A percentile compares a stretch with the other conserved stretches of the same genome.
These are phyloP conservation scores for Penicillium sp. DNA, from an alignment of 2,329 filamentous ascomycete species.

Conservation along the genomic window DNA sequence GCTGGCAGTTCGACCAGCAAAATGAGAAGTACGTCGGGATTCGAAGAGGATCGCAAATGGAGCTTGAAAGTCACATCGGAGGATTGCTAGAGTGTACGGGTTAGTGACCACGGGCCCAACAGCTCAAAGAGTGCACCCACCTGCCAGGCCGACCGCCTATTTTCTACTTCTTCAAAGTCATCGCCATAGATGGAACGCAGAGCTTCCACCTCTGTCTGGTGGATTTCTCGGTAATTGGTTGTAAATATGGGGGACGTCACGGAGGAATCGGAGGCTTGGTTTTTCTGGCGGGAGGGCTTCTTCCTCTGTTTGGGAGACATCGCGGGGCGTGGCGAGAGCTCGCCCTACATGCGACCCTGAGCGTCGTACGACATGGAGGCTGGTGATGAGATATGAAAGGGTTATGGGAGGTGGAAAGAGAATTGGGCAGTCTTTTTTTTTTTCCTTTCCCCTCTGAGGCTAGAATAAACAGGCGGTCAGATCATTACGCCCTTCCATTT, in stretches of 20 bases:
- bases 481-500: constrained; percentile 15
- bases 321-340: constrained; percentile 37
- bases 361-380: constrained; percentile 19
- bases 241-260: constrained; percentile 36
- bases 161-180: constrained; percentile 75
- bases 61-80: constrained; percentile 79
- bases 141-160: constrained; percentile 77
- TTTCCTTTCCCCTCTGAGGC: constrained; percentile 1
- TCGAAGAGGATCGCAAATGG: constrained; percentile 69
- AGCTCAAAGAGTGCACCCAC: constrained; percentile 46
- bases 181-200: constrained; percentile 86
- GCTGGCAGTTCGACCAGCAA: constrained; percentile 81
- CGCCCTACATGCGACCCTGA: constrained; percentile 27
- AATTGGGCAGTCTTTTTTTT: constrained; percentile 13
- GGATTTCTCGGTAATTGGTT: constrained; percentile 75
- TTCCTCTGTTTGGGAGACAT: constrained; percentile 50
- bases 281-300: constrained; percentile 38
- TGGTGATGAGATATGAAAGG: neutral
- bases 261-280: constrained; percentile 33
- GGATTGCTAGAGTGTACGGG: constrained; percentile 59
- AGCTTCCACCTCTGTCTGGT: constrained; percentile 83
- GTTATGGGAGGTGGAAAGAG: constrained; percentile 2
- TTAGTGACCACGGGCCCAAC: constrained; percentile 2
- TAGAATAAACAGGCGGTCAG: constrained; percentile 28
- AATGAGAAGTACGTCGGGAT: constrained; percentile 68